phyloP scores from a whole-genome alignment of 495 filamentous ascomycete species.

The Penicillium argentinense region DNA sequence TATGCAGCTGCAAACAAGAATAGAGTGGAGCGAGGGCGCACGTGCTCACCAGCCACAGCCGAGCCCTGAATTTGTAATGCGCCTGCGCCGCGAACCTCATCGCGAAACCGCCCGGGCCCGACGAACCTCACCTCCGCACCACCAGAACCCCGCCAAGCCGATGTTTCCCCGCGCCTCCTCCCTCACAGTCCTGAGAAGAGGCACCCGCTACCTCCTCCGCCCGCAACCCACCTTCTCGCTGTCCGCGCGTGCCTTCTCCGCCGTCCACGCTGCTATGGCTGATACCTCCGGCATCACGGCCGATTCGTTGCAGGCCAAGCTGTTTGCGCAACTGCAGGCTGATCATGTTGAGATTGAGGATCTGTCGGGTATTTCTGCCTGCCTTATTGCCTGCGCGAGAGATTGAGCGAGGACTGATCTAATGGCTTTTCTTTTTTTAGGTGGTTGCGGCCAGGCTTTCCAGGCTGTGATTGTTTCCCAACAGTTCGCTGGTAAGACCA shows the following conservation, averaged over 20 bases:
- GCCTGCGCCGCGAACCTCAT: constrained; percentile 1
- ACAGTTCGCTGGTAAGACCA: constrained; percentile 81
- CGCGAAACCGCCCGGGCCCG: constrained; percentile 2
- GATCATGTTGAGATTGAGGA: constrained; percentile 89
- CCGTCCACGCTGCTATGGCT: constrained; percentile 46
- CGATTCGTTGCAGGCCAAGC: constrained; percentile 62
- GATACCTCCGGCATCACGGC: constrained; percentile 65
- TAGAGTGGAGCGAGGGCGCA: too few species aligned
- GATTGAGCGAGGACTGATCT: neutral
- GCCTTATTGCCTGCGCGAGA: neutral
- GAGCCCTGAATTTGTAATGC: constrained; percentile 10
- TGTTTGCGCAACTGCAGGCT: constrained; percentile 73
- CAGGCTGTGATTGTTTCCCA: constrained; percentile 88
- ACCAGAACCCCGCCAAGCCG: constrained; percentile 16
- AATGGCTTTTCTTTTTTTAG: constrained; percentile 39
- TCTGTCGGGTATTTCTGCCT: constrained; percentile 68
- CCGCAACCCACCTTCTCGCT: constrained; percentile 32
- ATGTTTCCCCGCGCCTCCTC: constrained; percentile 46
- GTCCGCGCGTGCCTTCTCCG: constrained; percentile 40
- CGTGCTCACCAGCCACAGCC: constrained; percentile 2
- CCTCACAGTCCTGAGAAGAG: constrained; percentile 41
- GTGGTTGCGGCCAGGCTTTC: constrained; percentile 95
- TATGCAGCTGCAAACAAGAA: too few species aligned
- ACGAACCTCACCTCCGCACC: neutral
- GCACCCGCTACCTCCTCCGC: constrained; percentile 44